These are phyloP conservation scores for Pleoardoris graminearum DNA, from an alignment of 2,329 filamentous ascomycete species.

Conservation along the genomic window DNA sequence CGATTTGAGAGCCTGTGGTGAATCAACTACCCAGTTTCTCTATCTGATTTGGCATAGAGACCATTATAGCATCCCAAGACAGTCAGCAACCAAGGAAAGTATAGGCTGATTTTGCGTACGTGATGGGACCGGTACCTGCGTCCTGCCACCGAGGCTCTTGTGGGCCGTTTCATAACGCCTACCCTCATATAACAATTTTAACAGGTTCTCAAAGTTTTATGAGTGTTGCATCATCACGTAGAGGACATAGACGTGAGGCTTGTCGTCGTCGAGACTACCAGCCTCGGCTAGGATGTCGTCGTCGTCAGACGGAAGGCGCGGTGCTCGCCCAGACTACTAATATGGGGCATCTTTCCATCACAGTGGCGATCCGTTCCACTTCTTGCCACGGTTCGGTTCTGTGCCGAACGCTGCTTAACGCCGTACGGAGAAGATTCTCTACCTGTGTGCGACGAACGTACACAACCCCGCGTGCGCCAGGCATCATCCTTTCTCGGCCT, in stretches of 20 bases:
- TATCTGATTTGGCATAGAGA: no score
- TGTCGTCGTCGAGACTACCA: neutral
- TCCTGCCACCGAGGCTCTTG: no score
- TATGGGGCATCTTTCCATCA: constrained; percentile 7
- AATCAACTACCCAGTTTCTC: no score
- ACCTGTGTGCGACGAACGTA: neutral
- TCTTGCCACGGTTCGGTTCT: neutral
- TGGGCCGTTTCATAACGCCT: no score
- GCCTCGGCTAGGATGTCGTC: constrained; percentile 4
- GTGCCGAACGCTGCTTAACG: neutral
- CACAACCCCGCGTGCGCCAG: constrained; percentile 9
- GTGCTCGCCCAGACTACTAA: constrained; percentile 14
- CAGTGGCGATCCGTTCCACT: constrained; percentile 4
- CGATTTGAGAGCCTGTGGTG: no score
- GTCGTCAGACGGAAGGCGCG: constrained; percentile 8
- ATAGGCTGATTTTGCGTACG: no score
- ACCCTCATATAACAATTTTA: no score
- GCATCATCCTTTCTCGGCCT: constrained; percentile 18
- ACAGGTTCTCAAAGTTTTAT: no score
- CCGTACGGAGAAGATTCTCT: neutral
- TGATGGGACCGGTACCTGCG: no score
- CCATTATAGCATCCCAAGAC: no score
- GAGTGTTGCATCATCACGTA: neutral
- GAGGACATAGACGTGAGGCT: neutral
- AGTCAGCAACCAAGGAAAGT: no score